Conservation (phyloP, 108 stramenopile genomes). For the Cyclotella baltica region DNA sequence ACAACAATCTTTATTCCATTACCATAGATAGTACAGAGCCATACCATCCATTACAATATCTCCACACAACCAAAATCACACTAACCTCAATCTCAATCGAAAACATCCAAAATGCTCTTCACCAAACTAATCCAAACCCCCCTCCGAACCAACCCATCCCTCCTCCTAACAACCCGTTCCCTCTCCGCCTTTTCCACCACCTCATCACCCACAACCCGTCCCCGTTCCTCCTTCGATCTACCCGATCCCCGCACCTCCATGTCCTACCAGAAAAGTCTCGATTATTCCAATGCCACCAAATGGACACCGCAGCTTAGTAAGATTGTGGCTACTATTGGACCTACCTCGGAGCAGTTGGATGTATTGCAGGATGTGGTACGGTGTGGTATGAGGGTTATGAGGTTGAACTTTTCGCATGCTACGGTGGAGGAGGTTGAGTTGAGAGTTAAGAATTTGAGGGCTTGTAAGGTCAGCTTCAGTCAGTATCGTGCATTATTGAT, state of each 20-base stretch:
- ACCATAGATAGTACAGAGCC: no score
- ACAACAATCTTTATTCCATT: no score
- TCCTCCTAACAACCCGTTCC: not conserved
- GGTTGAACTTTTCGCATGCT: conserved; percentile 96
- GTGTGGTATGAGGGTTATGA: conserved; percentile 92
- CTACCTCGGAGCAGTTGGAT: conserved; percentile 88
- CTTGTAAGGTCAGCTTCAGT: conserved; percentile 53
- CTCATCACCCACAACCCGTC: not conserved
- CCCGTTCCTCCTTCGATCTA: conserved; percentile 49
- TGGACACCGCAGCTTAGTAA: conserved; percentile 81
- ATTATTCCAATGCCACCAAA: conserved; percentile 38
- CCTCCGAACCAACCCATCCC: not conserved
- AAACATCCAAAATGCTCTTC: not conserved
- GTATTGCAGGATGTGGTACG: conserved; percentile 78
- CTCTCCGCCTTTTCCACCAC: conserved; percentile 6
- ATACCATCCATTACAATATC: not conserved
- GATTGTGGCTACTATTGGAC: conserved; percentile 96
- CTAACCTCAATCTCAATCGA: no score
- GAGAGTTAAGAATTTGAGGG: conserved; percentile 82
- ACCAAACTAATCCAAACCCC: not conserved
- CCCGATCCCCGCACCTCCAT: conserved; percentile 50
- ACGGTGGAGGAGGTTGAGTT: conserved; percentile 95
- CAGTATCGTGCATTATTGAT: not conserved
- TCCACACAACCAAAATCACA: conserved; percentile 16
- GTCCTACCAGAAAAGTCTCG: conserved; percentile 50